Base-by-base conservation (phyloP, 495 filamentous ascomycete species). In the Neurospora pannonica region DNA sequence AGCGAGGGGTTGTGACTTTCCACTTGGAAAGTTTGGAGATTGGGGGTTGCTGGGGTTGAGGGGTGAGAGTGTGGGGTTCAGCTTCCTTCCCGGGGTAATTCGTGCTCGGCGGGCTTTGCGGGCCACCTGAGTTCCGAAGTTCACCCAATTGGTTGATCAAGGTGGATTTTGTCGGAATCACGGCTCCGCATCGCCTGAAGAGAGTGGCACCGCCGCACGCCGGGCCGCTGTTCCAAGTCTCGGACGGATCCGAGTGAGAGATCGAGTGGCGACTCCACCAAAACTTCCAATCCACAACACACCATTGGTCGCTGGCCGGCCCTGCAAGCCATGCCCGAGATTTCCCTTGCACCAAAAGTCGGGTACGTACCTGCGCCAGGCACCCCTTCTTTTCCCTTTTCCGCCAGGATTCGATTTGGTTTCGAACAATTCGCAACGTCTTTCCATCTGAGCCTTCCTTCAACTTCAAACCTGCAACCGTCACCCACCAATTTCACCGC, bases 171-270 rank as follows among this genome's bases (percentile, higher is more conserved):
- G 69, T 76, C 80, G 80, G 80, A 81, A 82, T 71, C 70, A 74
- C 77, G 71, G 76, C 79, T 82, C 80, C 80, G 80, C 79, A 78
- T 81, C 79, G 78, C 80, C 79, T 79, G 79, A 76, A 78, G 72
- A 34, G 75, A 79, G 75, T 78, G 79, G 80, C 75, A 73, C 80
- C 77, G 74, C 72, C 73, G 78, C 74, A 76, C 79, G 73, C 24
- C 80, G 80, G 80, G 71, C 80, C 80, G 80, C 80, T 43, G 74
- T 82, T 82, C 80, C 80, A 75, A 77, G 72, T 70, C 74, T 77
- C 76, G 76, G 74, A 72, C 74, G 74, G 71, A 38, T 73, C 54
- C 54, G 54, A 67, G 28, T 67, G 54, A 34, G 13, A 19, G 54
- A 34, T 60, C 21, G 48, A 28, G 4, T 28, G 48, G 21, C 48